phyloP scores from a whole-genome alignment of 768 basidiomycete genomes.

The Auricularia sp. region DNA sequence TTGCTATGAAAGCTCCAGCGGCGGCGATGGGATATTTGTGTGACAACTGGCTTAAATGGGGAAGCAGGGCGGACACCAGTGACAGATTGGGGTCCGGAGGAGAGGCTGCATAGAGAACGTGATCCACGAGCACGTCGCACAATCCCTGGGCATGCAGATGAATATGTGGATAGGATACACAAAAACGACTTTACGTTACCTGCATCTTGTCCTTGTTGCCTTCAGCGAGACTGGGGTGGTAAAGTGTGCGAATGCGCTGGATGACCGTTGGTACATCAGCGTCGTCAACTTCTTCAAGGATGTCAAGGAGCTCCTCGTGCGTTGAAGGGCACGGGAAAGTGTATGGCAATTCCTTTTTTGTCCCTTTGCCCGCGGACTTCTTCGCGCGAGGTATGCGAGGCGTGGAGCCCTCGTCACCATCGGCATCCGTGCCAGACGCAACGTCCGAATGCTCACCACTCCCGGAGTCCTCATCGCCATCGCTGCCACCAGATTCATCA shows the following conservation, averaged over 20 bases:
- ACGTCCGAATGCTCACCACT: slow-evolving; percentile 11
- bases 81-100: slow-evolving; percentile 50
- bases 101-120: slow-evolving; percentile 67
- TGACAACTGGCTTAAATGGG: slow-evolving; percentile 70
- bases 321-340: slow-evolving; percentile 82
- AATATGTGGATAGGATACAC: slow-evolving; percentile 1
- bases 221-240: slow-evolving; percentile 85
- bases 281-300: slow-evolving; percentile 61
- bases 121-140: slow-evolving; percentile 73
- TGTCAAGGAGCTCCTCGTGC: slow-evolving; percentile 85
- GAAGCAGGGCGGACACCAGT: slow-evolving; percentile 55
- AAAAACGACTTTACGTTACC: slow-evolving; percentile 32
- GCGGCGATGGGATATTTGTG: slow-evolving; percentile 72
- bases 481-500: slow-evolving; percentile 12
- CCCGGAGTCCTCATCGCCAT: slow-evolving; percentile 9
- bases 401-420: slow-evolving; percentile 28
- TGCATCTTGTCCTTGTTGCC: slow-evolving; percentile 91
- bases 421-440: slow-evolving; percentile 22
- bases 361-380: slow-evolving; percentile 19
- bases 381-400: slow-evolving; percentile 30
- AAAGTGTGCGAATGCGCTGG: slow-evolving; percentile 80
- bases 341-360: slow-evolving; percentile 62
- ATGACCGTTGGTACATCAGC: slow-evolving; percentile 69
- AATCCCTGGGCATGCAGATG: slow-evolving; percentile 44
- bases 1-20: slow-evolving; percentile 70